Base-by-base conservation (phyloP, 2,329 filamentous ascomycete genomes). In the Didymella glomerata region DNA sequence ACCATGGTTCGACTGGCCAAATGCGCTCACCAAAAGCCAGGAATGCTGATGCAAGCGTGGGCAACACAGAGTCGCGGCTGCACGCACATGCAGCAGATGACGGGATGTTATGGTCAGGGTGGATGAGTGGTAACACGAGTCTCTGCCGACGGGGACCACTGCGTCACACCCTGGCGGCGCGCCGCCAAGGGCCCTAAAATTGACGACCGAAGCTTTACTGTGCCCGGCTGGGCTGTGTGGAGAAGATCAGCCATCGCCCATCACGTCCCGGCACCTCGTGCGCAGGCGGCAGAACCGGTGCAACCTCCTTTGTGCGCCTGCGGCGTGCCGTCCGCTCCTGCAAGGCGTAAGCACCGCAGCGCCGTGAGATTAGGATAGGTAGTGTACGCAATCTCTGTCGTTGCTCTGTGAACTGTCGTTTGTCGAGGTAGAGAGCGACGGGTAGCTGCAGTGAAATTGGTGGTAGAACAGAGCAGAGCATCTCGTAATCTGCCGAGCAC, bases 201-300 rank as follows among this genome's bases (percentile, higher is more conserved):
- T 65, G 62, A 67, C 68, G 64, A 68, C 69, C 68, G 71, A 68
- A 74, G 72, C 71, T 70, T 74, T 73, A 67, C 60, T 61, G 60
- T 50, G 51, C 57, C 63, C 62, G 51, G 51, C 55, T 62, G 50
- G 48, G 36, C 61, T 64, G 64, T 72, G 71, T 68, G 69, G 69
- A 66, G 68, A 63, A 60, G 67, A 65, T 66, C 63, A 63, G 60
- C 64, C 62, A 62, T 64, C 57, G 62, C 59, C 32, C 58, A 67
- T 65, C 65, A 62, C 48, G 41, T 48, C 62, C 47, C 61, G 56
- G 47, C 58, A 40, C 58, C 58, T 57, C 53, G 53, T 57, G 53
- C 58, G 48, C 54, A 27, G 41, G 41, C 41, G 41, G 48, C 58
- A 49, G 36, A 44, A 44, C 53, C 48, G 48, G 53, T 53, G 53